A percentile compares a stretch with the other conserved stretches of the same genome.
These are phyloP conservation scores for Massarina eburnea DNA, from an alignment of 2,329 filamentous ascomycete species.

Conservation along the genomic window DNA sequence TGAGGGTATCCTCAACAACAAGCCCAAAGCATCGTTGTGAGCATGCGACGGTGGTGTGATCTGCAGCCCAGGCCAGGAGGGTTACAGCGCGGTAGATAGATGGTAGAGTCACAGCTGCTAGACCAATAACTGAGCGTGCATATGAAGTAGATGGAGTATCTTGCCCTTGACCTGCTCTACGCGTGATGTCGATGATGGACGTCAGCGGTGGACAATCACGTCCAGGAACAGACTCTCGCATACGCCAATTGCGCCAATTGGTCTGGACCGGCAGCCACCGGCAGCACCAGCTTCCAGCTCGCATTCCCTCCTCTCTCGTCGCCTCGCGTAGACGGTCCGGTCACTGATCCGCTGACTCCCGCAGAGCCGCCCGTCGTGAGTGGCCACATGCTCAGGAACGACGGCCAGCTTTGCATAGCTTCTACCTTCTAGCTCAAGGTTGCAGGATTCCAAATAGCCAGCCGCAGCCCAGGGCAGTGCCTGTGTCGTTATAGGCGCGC, in stretches of 20 bases:
- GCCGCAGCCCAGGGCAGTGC: conserved; percentile 23
- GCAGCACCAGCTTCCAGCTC: conserved; percentile 1
- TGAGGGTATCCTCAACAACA: conserved; percentile 43
- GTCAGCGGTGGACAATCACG: background rate
- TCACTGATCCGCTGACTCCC: conserved; percentile 1
- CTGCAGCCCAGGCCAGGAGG: background rate
- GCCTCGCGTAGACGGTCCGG: conserved; percentile 3
- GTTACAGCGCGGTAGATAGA: background rate
- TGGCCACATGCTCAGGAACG: conserved; percentile 11
- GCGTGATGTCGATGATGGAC: background rate
- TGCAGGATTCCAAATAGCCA: conserved; percentile 34
- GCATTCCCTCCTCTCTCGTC: background rate
- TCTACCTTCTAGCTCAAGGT: conserved; percentile 11
- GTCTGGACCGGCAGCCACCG: background rate
- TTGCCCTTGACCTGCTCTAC: too few relatives aligned
- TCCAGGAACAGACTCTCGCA: background rate
- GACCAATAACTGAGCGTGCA: background rate
- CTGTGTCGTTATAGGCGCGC: conserved; percentile 8
- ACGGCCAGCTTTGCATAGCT: conserved; percentile 10
- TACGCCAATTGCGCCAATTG: background rate
- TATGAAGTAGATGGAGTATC: too few relatives aligned
- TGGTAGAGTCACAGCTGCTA: background rate
- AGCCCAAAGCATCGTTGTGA: conserved; percentile 29
- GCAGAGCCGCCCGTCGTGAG: conserved; percentile 17
- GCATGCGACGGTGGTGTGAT: conserved; percentile 1